phyloP scores from a whole-genome alignment of 805 yeast species.

The Wickerhamiella bombiphila region DNA sequence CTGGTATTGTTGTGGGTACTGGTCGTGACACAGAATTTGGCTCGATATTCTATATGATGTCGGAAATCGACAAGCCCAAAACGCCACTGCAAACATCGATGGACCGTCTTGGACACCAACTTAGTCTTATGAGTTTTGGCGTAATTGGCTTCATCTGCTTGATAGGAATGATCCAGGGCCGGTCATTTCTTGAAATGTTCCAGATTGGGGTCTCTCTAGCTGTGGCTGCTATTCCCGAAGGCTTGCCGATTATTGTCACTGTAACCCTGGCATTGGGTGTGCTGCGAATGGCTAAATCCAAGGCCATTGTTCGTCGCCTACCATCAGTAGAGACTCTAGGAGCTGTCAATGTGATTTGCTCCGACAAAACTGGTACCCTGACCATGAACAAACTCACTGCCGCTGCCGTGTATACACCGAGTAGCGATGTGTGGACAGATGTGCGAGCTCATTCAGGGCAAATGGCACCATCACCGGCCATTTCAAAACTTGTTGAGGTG shows the following conservation, averaged over 20 bases:
- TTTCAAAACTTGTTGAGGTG: conserved; percentile 16
- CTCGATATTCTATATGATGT: conserved; percentile 88
- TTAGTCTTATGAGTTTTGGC: conserved; percentile 68
- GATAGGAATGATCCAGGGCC: conserved; percentile 81
- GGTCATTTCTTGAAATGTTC: conserved; percentile 94
- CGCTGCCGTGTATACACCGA: conserved; percentile 14
- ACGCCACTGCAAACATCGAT: conserved; percentile 91
- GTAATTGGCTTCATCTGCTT: conserved; percentile 86
- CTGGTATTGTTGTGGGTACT: conserved; percentile 86
- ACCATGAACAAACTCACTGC: conserved; percentile 34
- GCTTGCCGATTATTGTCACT: conserved; percentile 93
- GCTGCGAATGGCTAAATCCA: conserved; percentile 84
- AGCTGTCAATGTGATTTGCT: conserved; percentile 39
- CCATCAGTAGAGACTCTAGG: conserved; percentile 74
- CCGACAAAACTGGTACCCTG: conserved; percentile 35
- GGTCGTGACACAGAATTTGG: conserved; percentile 88
- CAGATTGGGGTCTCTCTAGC: conserved; percentile 94
- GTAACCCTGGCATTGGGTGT: conserved; percentile 95
- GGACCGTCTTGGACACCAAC: conserved; percentile 89
- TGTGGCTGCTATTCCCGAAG: conserved; percentile 99
- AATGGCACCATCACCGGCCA: conserved; percentile 11
- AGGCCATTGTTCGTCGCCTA: conserved; percentile 84
- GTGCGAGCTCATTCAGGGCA: conserved; percentile 5
- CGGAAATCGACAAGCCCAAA: conserved; percentile 88
- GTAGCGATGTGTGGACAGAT: conserved; percentile 12